phyloP scores from a whole-genome alignment of 176 grass and related monocot genomes.

The Oryza glaberrima region DNA sequence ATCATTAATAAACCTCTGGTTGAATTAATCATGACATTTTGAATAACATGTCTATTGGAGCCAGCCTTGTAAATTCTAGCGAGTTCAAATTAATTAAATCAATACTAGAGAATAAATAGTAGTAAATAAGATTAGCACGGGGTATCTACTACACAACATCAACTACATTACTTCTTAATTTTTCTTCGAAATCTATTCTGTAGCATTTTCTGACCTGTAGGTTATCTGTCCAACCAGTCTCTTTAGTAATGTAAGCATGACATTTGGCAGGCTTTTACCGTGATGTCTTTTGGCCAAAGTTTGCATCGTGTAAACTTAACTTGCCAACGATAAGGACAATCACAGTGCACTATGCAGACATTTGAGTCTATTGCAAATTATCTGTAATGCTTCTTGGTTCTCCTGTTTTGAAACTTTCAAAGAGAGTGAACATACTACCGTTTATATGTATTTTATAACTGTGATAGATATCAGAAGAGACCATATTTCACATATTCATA shows the following conservation, averaged over 20 bases:
- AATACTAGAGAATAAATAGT: background rate
- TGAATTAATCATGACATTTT: background rate
- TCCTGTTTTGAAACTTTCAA: background rate
- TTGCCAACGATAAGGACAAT: background rate
- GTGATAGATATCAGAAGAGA: background rate
- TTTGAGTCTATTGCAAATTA: constrained; percentile 1
- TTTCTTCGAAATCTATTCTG: background rate
- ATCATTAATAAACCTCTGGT: background rate
- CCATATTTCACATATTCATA: background rate
- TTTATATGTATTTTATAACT: background rate
- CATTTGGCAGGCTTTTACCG: background rate
- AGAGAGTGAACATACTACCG: background rate
- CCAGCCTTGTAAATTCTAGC: constrained; percentile 16
- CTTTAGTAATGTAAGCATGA: background rate
- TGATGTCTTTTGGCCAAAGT: background rate
- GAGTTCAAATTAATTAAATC: constrained; percentile 2
- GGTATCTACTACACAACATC: background rate
- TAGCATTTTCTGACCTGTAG: background rate
- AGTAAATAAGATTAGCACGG: background rate
- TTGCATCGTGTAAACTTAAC: constrained; percentile 15
- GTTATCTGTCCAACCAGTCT: background rate
- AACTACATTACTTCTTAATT: background rate
- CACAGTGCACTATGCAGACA: background rate
- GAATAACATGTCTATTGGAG: background rate
- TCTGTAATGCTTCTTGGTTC: background rate